phyloP scores from a whole-genome alignment of 805 yeast species.

The Candida broadrunensis region DNA sequence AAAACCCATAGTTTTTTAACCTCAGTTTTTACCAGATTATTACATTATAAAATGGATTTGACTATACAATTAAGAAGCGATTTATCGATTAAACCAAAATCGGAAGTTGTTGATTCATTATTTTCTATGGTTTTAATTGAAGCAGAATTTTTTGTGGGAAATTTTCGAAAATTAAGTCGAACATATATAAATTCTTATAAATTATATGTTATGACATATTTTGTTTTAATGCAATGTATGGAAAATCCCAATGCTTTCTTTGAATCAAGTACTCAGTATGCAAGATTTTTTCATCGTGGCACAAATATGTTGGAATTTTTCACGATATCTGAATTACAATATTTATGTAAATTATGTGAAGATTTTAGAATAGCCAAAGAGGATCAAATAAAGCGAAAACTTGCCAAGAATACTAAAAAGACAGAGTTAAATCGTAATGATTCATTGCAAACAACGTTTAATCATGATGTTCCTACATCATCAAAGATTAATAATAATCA shows the following conservation, averaged over 20 bases:
- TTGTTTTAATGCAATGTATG: constrained; percentile 40
- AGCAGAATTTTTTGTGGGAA: constrained; percentile 42
- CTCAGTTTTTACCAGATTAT: constrained; percentile 35
- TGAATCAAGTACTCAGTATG: constrained; percentile 24
- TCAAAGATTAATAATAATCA: too few relatives aligned
- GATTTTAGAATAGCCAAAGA: constrained; percentile 37
- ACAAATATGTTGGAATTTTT: constrained; percentile 38
- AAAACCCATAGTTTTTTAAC: constrained; percentile 38
- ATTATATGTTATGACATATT: constrained; percentile 38
- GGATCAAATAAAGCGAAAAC: constrained; percentile 12
- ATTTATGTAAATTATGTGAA: constrained; percentile 34
- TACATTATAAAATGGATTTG: constrained; percentile 35
- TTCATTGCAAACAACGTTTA: not conserved
- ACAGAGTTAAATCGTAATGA: not conserved
- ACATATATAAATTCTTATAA: constrained; percentile 39
- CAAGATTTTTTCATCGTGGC: constrained; percentile 29
- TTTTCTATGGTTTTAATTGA: constrained; percentile 31
- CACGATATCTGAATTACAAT: constrained; percentile 31
- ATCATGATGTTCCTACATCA: not conserved
- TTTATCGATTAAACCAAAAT: constrained; percentile 16
- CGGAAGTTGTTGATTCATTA: constrained; percentile 29
- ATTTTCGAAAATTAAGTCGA: constrained; percentile 34
- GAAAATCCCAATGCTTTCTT: constrained; percentile 36
- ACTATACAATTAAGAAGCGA: constrained; percentile 15
- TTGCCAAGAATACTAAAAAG: constrained; percentile 2